phyloP scores from a whole-genome alignment of 2,329 filamentous ascomycete species.

The Hypoxylon sp. region DNA sequence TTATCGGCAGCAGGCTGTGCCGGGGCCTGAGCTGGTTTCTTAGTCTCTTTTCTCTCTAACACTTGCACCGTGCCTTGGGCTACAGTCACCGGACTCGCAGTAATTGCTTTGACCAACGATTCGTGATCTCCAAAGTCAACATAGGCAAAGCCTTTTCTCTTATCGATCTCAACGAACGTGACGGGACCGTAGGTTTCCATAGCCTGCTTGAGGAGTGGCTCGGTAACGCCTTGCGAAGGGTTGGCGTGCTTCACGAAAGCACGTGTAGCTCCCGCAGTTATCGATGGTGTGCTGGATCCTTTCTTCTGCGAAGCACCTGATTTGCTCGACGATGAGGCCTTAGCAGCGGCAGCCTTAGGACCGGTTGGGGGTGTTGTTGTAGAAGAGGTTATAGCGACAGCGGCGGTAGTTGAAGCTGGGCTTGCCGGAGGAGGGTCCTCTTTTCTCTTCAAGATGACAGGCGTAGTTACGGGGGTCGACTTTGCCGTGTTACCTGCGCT shows the following conservation, averaged over 20 bases:
- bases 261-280: slow-evolving; percentile 68
- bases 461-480: slow-evolving; percentile 48
- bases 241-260: slow-evolving; percentile 88
- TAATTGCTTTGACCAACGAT: slow-evolving; percentile 81
- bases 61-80: slow-evolving; percentile 90
- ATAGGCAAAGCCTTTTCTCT: slow-evolving; percentile 94
- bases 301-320: slow-evolving; percentile 53
- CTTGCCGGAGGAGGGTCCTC: slow-evolving; percentile 43
- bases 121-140: slow-evolving; percentile 86
- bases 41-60: slow-evolving; percentile 80
- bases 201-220: slow-evolving; percentile 80
- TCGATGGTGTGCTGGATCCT: slow-evolving; percentile 46
- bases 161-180: slow-evolving; percentile 89
- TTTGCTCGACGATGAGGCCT: slow-evolving; percentile 45
- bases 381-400: slow-evolving; percentile 50
- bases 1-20: slow-evolving; percentile 47
- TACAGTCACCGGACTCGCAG: slow-evolving; percentile 84
- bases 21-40: slow-evolving; percentile 48
- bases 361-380: slow-evolving; percentile 54
- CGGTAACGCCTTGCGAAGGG: slow-evolving; percentile 91
- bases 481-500: slow-evolving; percentile 47
- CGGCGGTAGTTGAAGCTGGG: slow-evolving; percentile 44
- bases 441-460: slow-evolving; percentile 53
- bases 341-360: slow-evolving; percentile 49
- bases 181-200: slow-evolving; percentile 82